These are phyloP conservation scores for Pedinophyceae sp. DNA, from an alignment of 139 green algal genomes.

Conservation along the genomic window DNA sequence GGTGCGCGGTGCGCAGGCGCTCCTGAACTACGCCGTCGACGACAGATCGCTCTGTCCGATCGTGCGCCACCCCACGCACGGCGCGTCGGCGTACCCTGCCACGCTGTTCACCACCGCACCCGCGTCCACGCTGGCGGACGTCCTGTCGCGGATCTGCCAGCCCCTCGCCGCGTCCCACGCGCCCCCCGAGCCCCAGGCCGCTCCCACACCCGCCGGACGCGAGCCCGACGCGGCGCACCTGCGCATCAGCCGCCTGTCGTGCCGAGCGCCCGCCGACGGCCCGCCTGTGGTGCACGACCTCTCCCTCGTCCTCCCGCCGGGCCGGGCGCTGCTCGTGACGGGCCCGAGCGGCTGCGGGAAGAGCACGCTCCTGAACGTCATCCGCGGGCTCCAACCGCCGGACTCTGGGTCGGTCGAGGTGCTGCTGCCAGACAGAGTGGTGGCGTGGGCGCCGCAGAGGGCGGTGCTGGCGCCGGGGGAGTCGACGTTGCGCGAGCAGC, in stretches of 20 bases:
- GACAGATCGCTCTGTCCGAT: conserved; percentile 22
- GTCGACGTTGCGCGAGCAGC: conserved; percentile 26
- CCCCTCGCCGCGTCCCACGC: too few species aligned
- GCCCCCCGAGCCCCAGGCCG: too few species aligned
- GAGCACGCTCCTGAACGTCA: conserved; percentile 19
- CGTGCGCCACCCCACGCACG: conserved; percentile 19
- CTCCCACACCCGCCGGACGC: background rate
- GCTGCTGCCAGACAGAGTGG: background rate
- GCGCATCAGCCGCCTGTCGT: background rate
- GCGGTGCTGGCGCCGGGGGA: conserved; percentile 26
- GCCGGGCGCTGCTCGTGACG: conserved; percentile 13
- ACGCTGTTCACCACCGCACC: conserved; percentile 31
- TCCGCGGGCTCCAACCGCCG: conserved; percentile 11
- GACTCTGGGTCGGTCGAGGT: background rate
- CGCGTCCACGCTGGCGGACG: conserved; percentile 4
- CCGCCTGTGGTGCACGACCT: conserved; percentile 4
- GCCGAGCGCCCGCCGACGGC: background rate
- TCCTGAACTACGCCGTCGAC: conserved; percentile 21
- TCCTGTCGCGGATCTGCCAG: too few species aligned
- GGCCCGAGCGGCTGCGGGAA: conserved; percentile 33
- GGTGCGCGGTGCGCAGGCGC: conserved; percentile 11
- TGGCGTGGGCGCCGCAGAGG: conserved; percentile 31
- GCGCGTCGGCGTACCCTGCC: conserved; percentile 22
- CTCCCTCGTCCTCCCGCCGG: conserved; percentile 4
- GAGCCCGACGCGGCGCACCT: background rate